Percentiles rank a stretch among this genome's conserved stretches.
These are phyloP conservation scores for Cladosporium austrohemisphaericum DNA, from an alignment of 2,329 filamentous ascomycete genomes.

Conservation along the genomic window DNA sequence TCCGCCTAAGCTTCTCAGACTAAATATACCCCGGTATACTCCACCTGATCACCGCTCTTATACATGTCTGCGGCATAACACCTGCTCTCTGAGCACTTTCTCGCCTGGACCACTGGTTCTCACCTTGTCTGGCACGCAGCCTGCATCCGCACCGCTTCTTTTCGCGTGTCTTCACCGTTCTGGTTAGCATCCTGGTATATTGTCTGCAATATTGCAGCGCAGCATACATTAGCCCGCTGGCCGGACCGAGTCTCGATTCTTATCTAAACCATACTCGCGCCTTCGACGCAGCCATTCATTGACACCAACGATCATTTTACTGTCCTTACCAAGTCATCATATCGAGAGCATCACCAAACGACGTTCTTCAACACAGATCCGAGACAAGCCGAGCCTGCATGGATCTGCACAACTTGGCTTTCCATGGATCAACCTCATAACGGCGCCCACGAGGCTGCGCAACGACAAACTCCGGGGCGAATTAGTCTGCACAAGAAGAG, in stretches of 20 bases:
- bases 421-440: slow-evolving; percentile 27
- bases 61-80: slow-evolving; percentile 14
- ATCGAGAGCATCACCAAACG: neutral
- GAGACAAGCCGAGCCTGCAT: slow-evolving; percentile 23
- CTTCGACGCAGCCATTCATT: slow-evolving; percentile 3
- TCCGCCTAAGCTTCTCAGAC: slow-evolving; percentile 4
- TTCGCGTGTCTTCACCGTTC: slow-evolving; percentile 4
- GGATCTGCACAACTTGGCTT: slow-evolving; percentile 20
- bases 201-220: slow-evolving; percentile 14
- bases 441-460: slow-evolving; percentile 18
- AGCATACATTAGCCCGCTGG: slow-evolving; percentile 8
- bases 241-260: slow-evolving; percentile 3
- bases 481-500: slow-evolving; percentile 8
- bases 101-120: slow-evolving; percentile 9
- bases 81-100: slow-evolving; percentile 5
- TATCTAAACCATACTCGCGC: slow-evolving; percentile 6
- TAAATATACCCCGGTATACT: slow-evolving; percentile 1
- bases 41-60: slow-evolving; percentile 10
- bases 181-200: neutral
- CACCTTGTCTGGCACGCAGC: neutral
- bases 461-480: slow-evolving; percentile 13
- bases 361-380: neutral
- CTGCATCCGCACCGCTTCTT: slow-evolving; percentile 1
- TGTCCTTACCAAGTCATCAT: slow-evolving; percentile 7
- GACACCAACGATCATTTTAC: neutral